These are phyloP conservation scores for Suillus occidentalis DNA, from an alignment of 768 basidiomycete genomes.

Conservation along the genomic window DNA sequence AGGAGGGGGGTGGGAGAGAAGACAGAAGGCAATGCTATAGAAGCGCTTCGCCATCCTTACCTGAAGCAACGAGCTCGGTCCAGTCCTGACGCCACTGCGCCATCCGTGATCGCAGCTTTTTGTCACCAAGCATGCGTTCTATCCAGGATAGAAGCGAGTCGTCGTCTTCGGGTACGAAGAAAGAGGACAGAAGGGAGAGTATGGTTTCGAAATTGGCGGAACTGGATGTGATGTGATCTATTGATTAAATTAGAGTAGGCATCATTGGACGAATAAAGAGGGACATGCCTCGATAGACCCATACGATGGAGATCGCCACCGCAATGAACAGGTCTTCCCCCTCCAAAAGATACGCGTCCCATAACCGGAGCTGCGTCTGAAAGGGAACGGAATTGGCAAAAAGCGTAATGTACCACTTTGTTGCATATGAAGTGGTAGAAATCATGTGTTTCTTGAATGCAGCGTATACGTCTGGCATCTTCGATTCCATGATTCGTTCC, in stretches of 20 bases:
- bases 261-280: neutral
- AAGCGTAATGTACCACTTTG: constrained; percentile 99
- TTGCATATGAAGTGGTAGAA: constrained; percentile 92
- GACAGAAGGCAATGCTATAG: constrained; percentile 37
- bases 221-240: constrained; percentile 81
- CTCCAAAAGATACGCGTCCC: constrained; percentile 92
- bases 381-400: constrained; percentile 96
- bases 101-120: constrained; percentile 73
- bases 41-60: constrained; percentile 60
- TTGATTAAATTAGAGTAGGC: constrained; percentile 9
- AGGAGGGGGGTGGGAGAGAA: neutral
- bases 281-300: constrained; percentile 80
- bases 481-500: constrained; percentile 80
- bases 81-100: constrained; percentile 78
- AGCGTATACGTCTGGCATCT: constrained; percentile 87
- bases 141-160: constrained; percentile 84
- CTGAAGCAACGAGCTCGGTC: constrained; percentile 63
- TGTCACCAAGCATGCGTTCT: constrained; percentile 52
- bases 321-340: constrained; percentile 88
- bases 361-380: constrained; percentile 89
- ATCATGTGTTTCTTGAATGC: constrained; percentile 89
- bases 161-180: constrained; percentile 92
- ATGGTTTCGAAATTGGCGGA: constrained; percentile 90
- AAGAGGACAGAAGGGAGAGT: constrained; percentile 86
- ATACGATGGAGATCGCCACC: constrained; percentile 84